A percentile compares a stretch with the other conserved stretches of the same genome.
These are phyloP conservation scores for Hypoxylon sp. DNA, from an alignment of 2,329 filamentous ascomycete genomes.

Conservation along the genomic window DNA sequence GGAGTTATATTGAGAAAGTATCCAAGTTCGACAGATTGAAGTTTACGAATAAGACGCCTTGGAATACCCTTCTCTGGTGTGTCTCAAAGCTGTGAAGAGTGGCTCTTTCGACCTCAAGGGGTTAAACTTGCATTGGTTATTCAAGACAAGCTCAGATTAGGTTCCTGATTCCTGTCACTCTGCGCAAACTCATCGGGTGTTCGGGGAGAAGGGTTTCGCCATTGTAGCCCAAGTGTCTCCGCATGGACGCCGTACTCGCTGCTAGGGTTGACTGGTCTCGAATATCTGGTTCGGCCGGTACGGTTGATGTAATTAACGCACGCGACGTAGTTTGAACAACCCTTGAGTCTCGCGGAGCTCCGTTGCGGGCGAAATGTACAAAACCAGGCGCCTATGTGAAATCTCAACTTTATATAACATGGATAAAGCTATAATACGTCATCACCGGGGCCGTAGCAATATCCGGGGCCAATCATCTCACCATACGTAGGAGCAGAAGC, in stretches of 20 bases:
- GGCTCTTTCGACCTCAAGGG: background rate
- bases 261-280: background rate
- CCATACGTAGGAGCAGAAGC: background rate
- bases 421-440: background rate
- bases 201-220: background rate
- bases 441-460: background rate
- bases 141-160: background rate
- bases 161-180: background rate
- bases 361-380: background rate
- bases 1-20: background rate
- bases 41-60: background rate
- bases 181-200: background rate
- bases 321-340: background rate
- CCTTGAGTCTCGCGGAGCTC: background rate
- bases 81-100: background rate
- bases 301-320: constrained; percentile 25
- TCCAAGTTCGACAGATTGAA: background rate
- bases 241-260: constrained; percentile 12
- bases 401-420: background rate
- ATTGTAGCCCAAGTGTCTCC: constrained; percentile 2
- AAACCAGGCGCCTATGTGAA: background rate
- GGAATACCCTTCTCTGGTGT: background rate
- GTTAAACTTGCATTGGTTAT: background rate
- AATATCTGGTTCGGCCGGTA: constrained; percentile 6
- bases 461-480: background rate